Conservation (phyloP, 2,329 filamentous ascomycete genomes). For the Fusarium domesticum region DNA sequence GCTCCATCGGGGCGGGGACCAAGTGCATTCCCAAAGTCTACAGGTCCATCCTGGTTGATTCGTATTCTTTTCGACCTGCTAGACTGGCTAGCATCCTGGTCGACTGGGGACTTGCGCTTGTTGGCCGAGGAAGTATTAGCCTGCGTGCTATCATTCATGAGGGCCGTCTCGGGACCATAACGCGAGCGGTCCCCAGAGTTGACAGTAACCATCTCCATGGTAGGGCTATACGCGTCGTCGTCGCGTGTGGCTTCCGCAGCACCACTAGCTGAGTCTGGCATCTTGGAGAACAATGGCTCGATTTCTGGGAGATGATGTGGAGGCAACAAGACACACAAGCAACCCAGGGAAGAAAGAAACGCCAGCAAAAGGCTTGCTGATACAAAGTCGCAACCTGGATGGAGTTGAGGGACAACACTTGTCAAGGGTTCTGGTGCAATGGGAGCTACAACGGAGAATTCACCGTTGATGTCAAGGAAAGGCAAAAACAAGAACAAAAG, state of each 20-base stretch:
- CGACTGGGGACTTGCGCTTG: conserved; percentile 20
- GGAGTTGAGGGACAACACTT: conserved; percentile 22
- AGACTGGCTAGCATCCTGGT: conserved; percentile 8
- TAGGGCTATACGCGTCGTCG: conserved; percentile 5
- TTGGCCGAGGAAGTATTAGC: conserved; percentile 9
- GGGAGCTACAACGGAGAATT: conserved; percentile 4
- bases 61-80: conserved; percentile 20
- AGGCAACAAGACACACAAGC: neutral
- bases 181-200: conserved; percentile 14
- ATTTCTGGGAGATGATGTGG: no score
- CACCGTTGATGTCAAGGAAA: conserved; percentile 6
- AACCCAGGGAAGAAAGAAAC: neutral
- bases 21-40: conserved; percentile 7
- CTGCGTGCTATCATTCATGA: conserved; percentile 8
- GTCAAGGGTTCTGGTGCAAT: conserved; percentile 12
- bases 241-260: conserved; percentile 3
- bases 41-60: conserved; percentile 13
- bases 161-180: conserved; percentile 11
- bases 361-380: conserved; percentile 6
- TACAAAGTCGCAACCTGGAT: conserved; percentile 12
- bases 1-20: conserved; percentile 17
- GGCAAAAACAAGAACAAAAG: conserved; percentile 2
- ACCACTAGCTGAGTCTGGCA: neutral
- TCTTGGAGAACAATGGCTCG: neutral
- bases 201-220: conserved; percentile 14